Conservation (phyloP, 2,329 filamentous ascomycete species). For the Penicillium decumbens region DNA sequence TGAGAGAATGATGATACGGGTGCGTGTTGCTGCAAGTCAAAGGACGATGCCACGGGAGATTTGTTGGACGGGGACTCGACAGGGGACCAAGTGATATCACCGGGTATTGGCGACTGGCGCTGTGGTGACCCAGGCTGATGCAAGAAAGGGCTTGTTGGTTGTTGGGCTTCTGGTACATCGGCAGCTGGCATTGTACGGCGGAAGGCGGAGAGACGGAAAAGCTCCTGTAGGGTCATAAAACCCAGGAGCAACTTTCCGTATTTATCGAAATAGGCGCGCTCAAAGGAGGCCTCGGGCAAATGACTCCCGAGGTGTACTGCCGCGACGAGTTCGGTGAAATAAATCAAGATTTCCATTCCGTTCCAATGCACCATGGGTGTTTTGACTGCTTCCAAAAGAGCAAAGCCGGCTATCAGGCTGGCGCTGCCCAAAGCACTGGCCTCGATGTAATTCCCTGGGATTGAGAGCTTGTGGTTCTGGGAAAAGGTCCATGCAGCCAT, state of each 20-base stretch:
- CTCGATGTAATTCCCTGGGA: slow-evolving; percentile 39
- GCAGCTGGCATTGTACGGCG: slow-evolving; percentile 14
- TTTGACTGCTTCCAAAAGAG: slow-evolving; percentile 37
- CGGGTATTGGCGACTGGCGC: not conserved
- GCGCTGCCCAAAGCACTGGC: slow-evolving; percentile 36
- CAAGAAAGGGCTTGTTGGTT: slow-evolving; percentile 5
- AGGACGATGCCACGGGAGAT: slow-evolving; percentile 17
- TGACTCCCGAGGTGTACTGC: slow-evolving; percentile 37
- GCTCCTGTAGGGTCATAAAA: slow-evolving; percentile 40
- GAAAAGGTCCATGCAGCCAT: slow-evolving; percentile 33
- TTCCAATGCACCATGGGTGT: slow-evolving; percentile 37
- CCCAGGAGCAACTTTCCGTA: slow-evolving; percentile 38
- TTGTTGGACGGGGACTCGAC: slow-evolving; percentile 11
- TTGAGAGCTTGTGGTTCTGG: slow-evolving; percentile 26
- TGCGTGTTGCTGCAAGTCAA: slow-evolving; percentile 19
- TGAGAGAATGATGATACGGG: slow-evolving; percentile 26
- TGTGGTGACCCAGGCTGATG: slow-evolving; percentile 11
- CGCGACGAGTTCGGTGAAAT: slow-evolving; percentile 36
- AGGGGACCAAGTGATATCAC: slow-evolving; percentile 13
- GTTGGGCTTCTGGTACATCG: slow-evolving; percentile 5
- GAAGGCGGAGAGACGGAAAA: slow-evolving; percentile 28
- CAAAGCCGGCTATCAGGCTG: slow-evolving; percentile 40
- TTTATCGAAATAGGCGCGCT: slow-evolving; percentile 36
- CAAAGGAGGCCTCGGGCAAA: slow-evolving; percentile 28
- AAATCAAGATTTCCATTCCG: slow-evolving; percentile 38